Percentiles rank a stretch among this genome's conserved stretches.
phyloP scores from a whole-genome alignment of 257 asterid genomes.

The Solanum ossicruentum region DNA sequence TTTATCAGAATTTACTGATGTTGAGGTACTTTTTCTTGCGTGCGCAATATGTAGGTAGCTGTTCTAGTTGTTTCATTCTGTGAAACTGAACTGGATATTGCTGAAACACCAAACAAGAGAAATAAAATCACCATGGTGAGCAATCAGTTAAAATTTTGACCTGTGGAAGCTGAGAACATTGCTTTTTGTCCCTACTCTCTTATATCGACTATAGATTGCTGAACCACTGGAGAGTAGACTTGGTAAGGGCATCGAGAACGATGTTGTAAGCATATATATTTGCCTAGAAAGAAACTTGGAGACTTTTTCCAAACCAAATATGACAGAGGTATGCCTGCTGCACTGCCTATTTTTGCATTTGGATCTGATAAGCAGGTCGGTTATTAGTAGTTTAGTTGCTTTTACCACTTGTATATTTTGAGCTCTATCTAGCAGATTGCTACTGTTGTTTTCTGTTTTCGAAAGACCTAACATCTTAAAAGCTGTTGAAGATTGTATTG shows the following conservation, averaged over 20 bases:
- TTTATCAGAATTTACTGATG: not conserved
- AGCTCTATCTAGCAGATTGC: not conserved
- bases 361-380: constrained; percentile 90
- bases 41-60: constrained; percentile 43
- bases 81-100: constrained; percentile 90
- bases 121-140: constrained; percentile 83
- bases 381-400: not conserved
- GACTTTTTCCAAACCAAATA: constrained; percentile 11
- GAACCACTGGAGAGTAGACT: constrained; percentile 87
- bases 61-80: constrained; percentile 94
- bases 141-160: not conserved
- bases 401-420: not conserved
- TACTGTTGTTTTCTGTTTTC: not conserved
- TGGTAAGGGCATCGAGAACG: constrained; percentile 86
- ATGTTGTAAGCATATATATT: constrained; percentile 29
- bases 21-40: not conserved
- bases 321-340: no score
- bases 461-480: constrained; percentile 90
- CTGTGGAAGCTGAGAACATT: not conserved
- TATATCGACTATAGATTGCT: constrained; percentile 24
- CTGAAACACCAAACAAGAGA: constrained; percentile 92
- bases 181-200: constrained; percentile 53
- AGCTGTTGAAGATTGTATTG: constrained; percentile 82
- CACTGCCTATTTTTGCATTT: constrained; percentile 88
- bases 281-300: constrained; percentile 31